phyloP scores from a whole-genome alignment of 2,329 filamentous ascomycete genomes.

The Penicillium freii region DNA sequence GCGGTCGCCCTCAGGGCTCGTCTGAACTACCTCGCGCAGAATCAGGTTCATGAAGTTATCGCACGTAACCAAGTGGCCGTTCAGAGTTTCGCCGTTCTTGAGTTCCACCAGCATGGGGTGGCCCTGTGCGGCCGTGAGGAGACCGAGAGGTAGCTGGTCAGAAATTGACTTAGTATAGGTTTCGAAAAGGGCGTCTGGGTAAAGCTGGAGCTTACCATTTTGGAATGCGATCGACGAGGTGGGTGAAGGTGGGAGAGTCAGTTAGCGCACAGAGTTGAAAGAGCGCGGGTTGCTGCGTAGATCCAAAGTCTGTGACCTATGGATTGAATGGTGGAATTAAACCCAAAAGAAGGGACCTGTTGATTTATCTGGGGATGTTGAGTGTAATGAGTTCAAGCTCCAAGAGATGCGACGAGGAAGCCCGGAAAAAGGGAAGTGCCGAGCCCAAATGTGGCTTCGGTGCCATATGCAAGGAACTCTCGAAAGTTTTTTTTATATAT shows the following conservation, averaged over 20 bases:
- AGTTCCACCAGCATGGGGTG: slow-evolving; percentile 97
- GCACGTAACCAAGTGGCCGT: slow-evolving; percentile 92
- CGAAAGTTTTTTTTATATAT: not conserved
- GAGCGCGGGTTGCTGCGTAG: slow-evolving; percentile 6
- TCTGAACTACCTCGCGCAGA: slow-evolving; percentile 94
- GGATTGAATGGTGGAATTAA: not conserved
- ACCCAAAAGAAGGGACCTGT: not conserved
- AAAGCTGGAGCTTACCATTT: slow-evolving; percentile 20
- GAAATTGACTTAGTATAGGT: slow-evolving; percentile 4
- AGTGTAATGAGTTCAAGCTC: slow-evolving; percentile 20
- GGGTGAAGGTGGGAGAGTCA: slow-evolving; percentile 25
- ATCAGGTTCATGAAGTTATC: slow-evolving; percentile 99
- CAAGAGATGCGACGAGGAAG: slow-evolving; percentile 22
- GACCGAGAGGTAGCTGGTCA: slow-evolving; percentile 63
- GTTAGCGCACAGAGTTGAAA: slow-evolving; percentile 5
- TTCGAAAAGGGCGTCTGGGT: not conserved
- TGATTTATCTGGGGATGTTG: slow-evolving; percentile 12
- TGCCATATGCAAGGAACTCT: not conserved
- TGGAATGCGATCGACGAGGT: slow-evolving; percentile 18
- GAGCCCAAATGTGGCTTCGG: slow-evolving; percentile 9
- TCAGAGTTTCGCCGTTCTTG: slow-evolving; percentile 95
- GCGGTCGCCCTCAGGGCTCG: slow-evolving; percentile 88
- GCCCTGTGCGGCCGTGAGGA: slow-evolving; percentile 93
- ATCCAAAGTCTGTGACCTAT: not conserved
- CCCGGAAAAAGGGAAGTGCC: slow-evolving; percentile 25